These are phyloP conservation scores for Nitzschia sp. DNA, from an alignment of 108 stramenopile genomes.

Conservation along the genomic window DNA sequence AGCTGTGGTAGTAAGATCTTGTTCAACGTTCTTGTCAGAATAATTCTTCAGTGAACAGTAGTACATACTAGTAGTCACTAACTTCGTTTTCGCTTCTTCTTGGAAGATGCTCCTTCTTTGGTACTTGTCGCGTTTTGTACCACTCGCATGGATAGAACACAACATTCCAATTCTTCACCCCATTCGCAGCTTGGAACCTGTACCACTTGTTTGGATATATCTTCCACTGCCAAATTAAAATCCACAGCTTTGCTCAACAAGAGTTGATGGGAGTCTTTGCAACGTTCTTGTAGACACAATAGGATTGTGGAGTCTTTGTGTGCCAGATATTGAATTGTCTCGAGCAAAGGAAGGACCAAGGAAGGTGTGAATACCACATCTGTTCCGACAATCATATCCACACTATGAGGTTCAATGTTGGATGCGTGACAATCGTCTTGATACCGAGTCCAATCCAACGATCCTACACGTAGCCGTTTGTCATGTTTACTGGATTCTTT, in stretches of 20 bases:
- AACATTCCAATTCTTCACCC: slow-evolving; percentile 55
- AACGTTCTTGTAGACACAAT: slow-evolving; percentile 71
- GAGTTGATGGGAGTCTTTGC: slow-evolving; percentile 55
- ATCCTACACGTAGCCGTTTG: slow-evolving; percentile 10
- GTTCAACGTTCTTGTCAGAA: no score
- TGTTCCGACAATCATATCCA: slow-evolving; percentile 76
- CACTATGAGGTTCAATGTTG: slow-evolving; percentile 43
- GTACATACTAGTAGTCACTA: no score
- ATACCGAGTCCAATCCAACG: slow-evolving; percentile 56
- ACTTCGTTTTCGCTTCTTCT: no score
- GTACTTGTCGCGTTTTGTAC: no score
- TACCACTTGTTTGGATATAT: slow-evolving; percentile 42
- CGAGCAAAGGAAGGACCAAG: slow-evolving; percentile 57
- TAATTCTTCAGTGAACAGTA: no score
- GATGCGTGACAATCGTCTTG: slow-evolving; percentile 42
- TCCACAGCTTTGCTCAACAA: slow-evolving; percentile 44
- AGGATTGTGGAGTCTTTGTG: slow-evolving; percentile 43
- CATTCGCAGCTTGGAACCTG: slow-evolving; percentile 33
- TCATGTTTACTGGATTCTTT: not conserved
- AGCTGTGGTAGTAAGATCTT: no score
- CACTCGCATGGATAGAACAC: slow-evolving; percentile 41
- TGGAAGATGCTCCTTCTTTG: no score
- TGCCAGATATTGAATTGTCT: slow-evolving; percentile 51
- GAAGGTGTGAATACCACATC: slow-evolving; percentile 70
- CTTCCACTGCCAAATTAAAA: slow-evolving; percentile 45